Percentiles rank a stretch among this genome's conserved stretches.
phyloP scores from a whole-genome alignment of 2,329 filamentous ascomycete genomes.

The Colletotrichum horii region DNA sequence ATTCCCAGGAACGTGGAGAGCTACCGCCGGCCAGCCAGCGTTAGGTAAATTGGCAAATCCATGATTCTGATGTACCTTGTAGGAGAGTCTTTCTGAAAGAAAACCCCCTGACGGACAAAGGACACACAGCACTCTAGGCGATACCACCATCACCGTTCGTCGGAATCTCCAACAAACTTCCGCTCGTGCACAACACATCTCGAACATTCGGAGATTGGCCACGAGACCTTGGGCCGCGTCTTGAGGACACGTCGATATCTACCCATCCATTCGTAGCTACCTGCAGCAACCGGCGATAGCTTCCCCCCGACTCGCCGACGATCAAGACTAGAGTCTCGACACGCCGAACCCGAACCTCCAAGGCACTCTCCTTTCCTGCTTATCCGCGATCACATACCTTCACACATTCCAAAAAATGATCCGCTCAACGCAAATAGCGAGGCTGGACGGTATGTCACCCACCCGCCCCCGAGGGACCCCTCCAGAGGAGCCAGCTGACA shows the following conservation, averaged over 20 bases:
- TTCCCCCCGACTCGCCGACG: not conserved
- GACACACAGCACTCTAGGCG: not conserved
- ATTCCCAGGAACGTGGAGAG: conserved; percentile 1
- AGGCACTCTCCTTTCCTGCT: not conserved
- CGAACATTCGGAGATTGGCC: not conserved
- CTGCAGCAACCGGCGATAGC: not conserved
- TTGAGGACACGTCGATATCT: conserved; percentile 17
- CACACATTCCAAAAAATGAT: conserved; percentile 65
- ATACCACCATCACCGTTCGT: not conserved
- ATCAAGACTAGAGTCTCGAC: not conserved
- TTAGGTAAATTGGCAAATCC: not conserved
- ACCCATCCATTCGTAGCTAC: not conserved
- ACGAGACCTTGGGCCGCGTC: not conserved
- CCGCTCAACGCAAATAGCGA: conserved; percentile 89
- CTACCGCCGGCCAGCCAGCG: not conserved
- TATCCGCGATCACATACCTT: not conserved
- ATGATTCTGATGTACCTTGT: not conserved
- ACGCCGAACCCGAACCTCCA: not conserved
- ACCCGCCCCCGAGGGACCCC: not conserved
- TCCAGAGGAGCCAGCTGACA: conserved; percentile 21
- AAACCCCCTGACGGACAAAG: conserved; percentile 2
- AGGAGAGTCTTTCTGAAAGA: not conserved
- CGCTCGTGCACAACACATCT: not conserved
- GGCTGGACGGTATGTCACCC: conserved; percentile 76
- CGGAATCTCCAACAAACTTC: not conserved